Evolutionary conservation across 2,329 filamentous ascomycete species (phyloP).

Genomic region (Botrytis fabae): DNA sequence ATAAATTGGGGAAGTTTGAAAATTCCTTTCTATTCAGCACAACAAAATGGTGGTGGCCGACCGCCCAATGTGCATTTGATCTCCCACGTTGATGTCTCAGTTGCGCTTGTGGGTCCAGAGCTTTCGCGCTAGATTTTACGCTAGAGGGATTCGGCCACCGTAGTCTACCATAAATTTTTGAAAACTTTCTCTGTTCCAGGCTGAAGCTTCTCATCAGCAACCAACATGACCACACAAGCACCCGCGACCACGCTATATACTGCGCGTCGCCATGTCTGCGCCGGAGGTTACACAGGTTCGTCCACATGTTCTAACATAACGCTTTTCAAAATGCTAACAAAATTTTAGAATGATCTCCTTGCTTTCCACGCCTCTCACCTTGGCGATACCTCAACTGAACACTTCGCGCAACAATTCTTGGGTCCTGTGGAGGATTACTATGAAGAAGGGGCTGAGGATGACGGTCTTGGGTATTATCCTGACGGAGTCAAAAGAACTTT

Average conservation of each 20-base stretch:
- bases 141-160: slow-evolving; percentile 11
- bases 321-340: neutral
- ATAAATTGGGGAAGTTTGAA: neutral
- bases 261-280: slow-evolving; percentile 20
- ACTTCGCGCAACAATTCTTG: slow-evolving; percentile 55
- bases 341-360: slow-evolving; percentile 35
- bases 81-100: neutral
- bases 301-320: neutral
- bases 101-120: neutral
- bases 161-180: slow-evolving; percentile 10
- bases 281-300: slow-evolving; percentile 21
- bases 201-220: neutral
- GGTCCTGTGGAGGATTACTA: slow-evolving; percentile 52
- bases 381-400: slow-evolving; percentile 44
- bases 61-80: neutral
- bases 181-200: slow-evolving; percentile 9
- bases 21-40: neutral
- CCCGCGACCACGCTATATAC: neutral
- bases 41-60: neutral
- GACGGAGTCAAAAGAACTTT: slow-evolving; percentile 87
- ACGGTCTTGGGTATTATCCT: slow-evolving; percentile 77
- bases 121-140: neutral
- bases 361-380: slow-evolving; percentile 39
- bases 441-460: slow-evolving; percentile 52
- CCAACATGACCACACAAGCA: slow-evolving; percentile 8